Evolutionary conservation across 192 early-diverging fungal genomes (phyloP).

Genomic region (Entomortierella parvispora): DNA sequence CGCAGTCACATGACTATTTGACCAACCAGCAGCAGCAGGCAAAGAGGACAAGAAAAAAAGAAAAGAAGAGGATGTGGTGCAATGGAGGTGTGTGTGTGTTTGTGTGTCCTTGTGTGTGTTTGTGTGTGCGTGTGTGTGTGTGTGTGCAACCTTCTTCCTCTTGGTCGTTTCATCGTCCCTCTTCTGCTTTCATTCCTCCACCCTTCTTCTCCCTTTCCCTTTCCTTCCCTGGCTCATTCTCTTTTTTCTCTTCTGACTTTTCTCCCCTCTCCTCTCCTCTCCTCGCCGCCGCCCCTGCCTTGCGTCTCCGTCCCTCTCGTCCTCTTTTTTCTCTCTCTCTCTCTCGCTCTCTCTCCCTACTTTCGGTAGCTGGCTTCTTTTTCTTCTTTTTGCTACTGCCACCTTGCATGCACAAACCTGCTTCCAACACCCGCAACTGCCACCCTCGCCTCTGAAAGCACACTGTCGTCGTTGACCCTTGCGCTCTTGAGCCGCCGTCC

Average conservation of each 20-base stretch:
- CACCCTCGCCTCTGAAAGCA: not conserved
- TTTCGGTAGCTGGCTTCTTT: not conserved
- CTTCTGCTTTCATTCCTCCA: not conserved
- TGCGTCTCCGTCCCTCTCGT: not conserved
- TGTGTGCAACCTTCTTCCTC: too few species aligned
- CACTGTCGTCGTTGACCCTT: not conserved
- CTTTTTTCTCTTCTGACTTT: not conserved
- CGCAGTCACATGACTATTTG: too few species aligned
- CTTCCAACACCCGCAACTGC: not conserved
- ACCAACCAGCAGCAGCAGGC: too few species aligned
- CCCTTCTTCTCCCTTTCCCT: constrained; percentile 2
- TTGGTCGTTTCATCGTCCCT: not conserved
- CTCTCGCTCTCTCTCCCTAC: not conserved
- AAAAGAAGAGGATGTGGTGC: too few species aligned
- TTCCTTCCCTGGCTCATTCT: not conserved
- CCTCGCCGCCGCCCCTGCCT: not conserved
- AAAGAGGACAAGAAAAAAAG: too few species aligned
- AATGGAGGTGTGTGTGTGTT: too few species aligned
- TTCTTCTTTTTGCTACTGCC: not conserved
- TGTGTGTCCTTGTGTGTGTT: too few species aligned
- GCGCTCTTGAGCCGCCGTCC: not conserved
- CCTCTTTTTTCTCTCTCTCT: not conserved
- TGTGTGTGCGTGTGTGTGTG: too few species aligned
- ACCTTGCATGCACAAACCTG: not conserved
- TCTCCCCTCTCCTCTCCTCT: not conserved